phyloP scores from a whole-genome alignment of 495 filamentous ascomycete species.

The Delitschia confertaspora region DNA sequence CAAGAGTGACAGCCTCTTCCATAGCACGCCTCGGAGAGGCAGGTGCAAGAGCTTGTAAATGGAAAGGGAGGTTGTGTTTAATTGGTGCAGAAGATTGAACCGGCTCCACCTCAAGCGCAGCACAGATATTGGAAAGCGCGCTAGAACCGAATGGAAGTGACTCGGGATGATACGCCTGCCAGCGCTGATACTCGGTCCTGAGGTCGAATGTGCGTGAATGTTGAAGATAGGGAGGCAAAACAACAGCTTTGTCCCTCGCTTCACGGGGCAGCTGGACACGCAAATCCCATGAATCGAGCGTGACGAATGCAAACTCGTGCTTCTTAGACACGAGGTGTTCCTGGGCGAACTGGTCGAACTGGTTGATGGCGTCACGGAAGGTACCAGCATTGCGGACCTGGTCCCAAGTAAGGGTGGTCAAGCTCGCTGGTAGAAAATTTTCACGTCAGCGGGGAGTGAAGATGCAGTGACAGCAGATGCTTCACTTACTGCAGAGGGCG shows the following conservation, averaged over 20 bases:
- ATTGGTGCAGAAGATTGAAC: constrained; percentile 95
- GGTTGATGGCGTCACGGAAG: constrained; percentile 92
- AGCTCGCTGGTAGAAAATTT: constrained; percentile 56
- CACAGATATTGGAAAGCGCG: constrained; percentile 92
- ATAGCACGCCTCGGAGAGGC: constrained; percentile 95
- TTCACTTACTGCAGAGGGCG: constrained; percentile 90
- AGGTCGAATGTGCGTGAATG: constrained; percentile 96
- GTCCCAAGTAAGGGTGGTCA: constrained; percentile 98
- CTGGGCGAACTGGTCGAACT: constrained; percentile 83
- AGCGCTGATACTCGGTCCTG: constrained; percentile 92
- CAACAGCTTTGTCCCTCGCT: constrained; percentile 94
- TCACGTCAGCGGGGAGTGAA: constrained; percentile 11
- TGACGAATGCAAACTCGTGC: constrained; percentile 94
- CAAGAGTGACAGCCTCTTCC: constrained; percentile 92
- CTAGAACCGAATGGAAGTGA: constrained; percentile 93
- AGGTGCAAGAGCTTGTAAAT: constrained; percentile 89
- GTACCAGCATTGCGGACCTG: constrained; percentile 93
- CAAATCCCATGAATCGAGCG: constrained; percentile 95
- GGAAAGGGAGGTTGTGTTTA: constrained; percentile 97
- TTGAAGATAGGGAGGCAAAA: constrained; percentile 91
- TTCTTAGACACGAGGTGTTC: constrained; percentile 79
- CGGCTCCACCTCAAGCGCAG: constrained; percentile 92
- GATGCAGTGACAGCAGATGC: neutral
- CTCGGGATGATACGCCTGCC: constrained; percentile 97
- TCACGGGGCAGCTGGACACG: constrained; percentile 95